Evolutionary conservation across 352 stramenopile genomes (phyloP).

Genomic region (Aphanomyces euteiches): DNA sequence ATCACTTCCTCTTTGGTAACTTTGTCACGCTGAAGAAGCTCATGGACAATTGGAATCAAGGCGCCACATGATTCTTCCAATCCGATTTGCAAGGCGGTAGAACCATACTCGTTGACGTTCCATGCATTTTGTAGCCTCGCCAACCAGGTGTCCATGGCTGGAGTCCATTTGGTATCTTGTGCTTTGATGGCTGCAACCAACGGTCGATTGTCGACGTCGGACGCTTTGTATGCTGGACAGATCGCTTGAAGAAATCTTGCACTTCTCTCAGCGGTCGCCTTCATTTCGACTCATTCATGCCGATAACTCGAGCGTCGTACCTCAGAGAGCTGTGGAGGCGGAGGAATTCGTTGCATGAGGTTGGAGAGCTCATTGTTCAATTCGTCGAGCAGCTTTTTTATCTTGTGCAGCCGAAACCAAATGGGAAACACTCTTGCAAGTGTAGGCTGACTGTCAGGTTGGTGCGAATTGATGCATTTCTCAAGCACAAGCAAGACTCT

Average conservation of each 20-base stretch:
- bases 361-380: slow-evolving; percentile 20
- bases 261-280: slow-evolving; percentile 7
- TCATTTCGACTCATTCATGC: neutral
- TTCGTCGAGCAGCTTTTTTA: slow-evolving; percentile 18
- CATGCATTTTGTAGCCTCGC: slow-evolving; percentile 9
- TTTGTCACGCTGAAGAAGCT: neutral
- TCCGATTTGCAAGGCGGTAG: neutral
- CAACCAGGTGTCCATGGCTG: neutral
- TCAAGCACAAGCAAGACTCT: slow-evolving; percentile 18
- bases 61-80: neutral
- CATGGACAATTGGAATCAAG: slow-evolving; percentile 8
- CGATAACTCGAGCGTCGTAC: neutral
- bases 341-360: slow-evolving; percentile 6
- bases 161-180: neutral
- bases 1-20: neutral
- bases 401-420: slow-evolving; percentile 27
- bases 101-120: neutral
- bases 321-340: slow-evolving; percentile 19
- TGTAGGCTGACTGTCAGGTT: neutral
- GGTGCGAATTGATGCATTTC: neutral
- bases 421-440: slow-evolving; percentile 18
- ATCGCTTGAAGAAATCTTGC: slow-evolving; percentile 20
- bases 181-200: neutral
- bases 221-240: neutral
- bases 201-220: slow-evolving; percentile 8